phyloP scores from a whole-genome alignment of 768 basidiomycete genomes.

The Terana coerulea region DNA sequence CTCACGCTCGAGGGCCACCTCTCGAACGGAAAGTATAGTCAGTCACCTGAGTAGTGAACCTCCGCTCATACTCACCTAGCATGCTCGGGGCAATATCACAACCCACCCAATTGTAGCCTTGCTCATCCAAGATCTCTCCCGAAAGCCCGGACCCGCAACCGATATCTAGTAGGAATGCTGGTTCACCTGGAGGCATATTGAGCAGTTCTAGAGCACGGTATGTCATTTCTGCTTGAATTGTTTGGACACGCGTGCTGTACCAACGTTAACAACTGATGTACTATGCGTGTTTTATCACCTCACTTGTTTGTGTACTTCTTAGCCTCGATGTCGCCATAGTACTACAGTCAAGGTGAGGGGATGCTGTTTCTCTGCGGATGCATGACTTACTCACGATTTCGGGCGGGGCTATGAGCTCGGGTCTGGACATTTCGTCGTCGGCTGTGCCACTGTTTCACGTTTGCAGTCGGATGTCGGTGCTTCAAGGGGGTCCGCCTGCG shows the following conservation, averaged over 20 bases:
- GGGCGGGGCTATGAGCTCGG: constrained; percentile 60
- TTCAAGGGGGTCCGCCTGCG: background rate
- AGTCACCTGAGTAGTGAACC: background rate
- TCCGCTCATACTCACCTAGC: constrained; percentile 61
- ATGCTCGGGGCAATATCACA: constrained; percentile 95
- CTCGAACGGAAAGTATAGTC: constrained; percentile 34
- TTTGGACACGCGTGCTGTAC: constrained; percentile 86
- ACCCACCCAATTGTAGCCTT: constrained; percentile 91
- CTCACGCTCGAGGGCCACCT: constrained; percentile 93
- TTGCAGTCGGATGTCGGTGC: background rate
- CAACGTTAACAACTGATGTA: background rate
- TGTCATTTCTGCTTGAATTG: constrained; percentile 97
- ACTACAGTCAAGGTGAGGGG: constrained; percentile 43
- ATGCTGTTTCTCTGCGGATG: background rate
- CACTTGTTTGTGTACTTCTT: constrained; percentile 97
- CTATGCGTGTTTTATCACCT: background rate
- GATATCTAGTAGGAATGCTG: constrained; percentile 89
- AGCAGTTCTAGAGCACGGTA: constrained; percentile 91
- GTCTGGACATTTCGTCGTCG: constrained; percentile 52
- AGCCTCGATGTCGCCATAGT: constrained; percentile 94
- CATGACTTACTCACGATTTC: constrained; percentile 58
- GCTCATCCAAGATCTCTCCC: constrained; percentile 94
- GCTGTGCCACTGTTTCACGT: background rate
- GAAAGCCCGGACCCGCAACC: constrained; percentile 97
- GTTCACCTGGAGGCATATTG: constrained; percentile 72